phyloP scores from a whole-genome alignment of 371 early-diverging fungal genomes.

The Parasitella parasitica region DNA sequence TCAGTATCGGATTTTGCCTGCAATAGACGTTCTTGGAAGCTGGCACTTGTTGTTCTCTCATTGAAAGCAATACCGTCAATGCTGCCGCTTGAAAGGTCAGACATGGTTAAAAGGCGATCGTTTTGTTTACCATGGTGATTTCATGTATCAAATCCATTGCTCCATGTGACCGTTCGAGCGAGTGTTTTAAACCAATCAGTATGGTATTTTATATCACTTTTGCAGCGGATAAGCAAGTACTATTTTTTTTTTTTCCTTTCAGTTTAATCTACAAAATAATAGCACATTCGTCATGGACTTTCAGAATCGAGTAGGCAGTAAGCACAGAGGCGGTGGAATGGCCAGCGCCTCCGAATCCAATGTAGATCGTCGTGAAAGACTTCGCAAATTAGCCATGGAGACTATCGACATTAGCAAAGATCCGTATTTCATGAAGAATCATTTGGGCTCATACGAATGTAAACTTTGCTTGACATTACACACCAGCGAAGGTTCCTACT shows the following conservation, averaged over 20 bases:
- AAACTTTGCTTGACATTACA: conserved; percentile 94
- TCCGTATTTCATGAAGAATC: conserved; percentile 98
- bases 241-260: no score
- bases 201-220: not conserved
- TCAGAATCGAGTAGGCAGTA: conserved; percentile 89
- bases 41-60: conserved; percentile 22
- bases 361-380: conserved; percentile 93
- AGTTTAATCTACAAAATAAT: not conserved
- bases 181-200: not conserved
- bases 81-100: conserved; percentile 4
- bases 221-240: not conserved
- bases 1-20: conserved; percentile 18
- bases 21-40: conserved; percentile 29
- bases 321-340: conserved; percentile 90
- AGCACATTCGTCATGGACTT: conserved; percentile 56
- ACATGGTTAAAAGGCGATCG: not conserved
- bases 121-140: no score
- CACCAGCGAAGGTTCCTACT: conserved; percentile 94
- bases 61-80: conserved; percentile 16
- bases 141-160: no score
- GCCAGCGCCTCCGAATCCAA: conserved; percentile 84
- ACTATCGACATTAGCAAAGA: conserved; percentile 97
- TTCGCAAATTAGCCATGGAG: conserved; percentile 93
- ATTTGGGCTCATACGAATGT: conserved; percentile 97
- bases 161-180: not conserved